Conservation (phyloP, 345 rosid species). For the Camelina laxa region DNA sequence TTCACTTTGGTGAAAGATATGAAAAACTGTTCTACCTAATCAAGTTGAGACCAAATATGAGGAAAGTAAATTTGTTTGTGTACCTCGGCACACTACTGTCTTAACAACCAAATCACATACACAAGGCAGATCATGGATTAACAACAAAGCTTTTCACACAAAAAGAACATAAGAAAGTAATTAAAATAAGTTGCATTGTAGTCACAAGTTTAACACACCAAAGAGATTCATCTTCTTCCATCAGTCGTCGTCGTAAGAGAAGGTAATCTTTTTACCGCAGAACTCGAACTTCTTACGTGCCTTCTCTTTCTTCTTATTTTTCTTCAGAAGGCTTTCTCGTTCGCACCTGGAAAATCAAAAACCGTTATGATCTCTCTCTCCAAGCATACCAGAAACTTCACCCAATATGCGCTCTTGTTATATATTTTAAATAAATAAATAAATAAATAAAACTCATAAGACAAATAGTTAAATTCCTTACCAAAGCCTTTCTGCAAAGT, state of each 20-base stretch:
- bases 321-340: neutral
- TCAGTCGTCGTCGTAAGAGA: conserved; percentile 1
- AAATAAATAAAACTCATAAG: neutral
- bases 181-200: neutral
- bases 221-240: neutral
- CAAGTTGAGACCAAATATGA: neutral
- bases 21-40: neutral
- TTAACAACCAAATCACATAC: neutral
- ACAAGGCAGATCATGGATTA: too few species aligned
- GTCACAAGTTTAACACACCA: neutral
- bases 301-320: neutral
- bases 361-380: neutral
- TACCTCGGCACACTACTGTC: neutral
- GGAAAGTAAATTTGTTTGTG: conserved; percentile 9
- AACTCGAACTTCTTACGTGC: neutral
- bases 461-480: neutral
- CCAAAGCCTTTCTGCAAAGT: too few species aligned
- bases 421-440: neutral
- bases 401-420: neutral
- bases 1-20: neutral
- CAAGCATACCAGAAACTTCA: neutral
- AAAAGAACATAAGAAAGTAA: too few species aligned
- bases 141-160: too few species aligned
- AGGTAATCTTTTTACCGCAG: neutral
- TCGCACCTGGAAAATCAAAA: neutral